Conservation (phyloP, 139 green algal species). For the Mesotaenium endlicherianum region DNA sequence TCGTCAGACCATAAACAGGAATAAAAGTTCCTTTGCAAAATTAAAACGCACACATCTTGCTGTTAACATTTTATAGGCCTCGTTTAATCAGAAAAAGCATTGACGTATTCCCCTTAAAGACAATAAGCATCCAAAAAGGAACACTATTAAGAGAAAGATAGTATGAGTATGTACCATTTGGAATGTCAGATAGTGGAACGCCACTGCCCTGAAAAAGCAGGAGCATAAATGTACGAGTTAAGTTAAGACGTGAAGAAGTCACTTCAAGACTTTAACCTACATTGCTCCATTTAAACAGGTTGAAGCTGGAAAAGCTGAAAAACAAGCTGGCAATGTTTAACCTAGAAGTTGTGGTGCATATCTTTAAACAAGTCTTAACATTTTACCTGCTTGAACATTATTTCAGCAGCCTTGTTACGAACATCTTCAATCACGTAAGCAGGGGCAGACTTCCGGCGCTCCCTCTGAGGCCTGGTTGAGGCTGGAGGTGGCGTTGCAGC, state of each 20-base stretch:
- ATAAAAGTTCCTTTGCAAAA: background rate
- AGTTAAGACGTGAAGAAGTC: background rate
- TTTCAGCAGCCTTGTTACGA: background rate
- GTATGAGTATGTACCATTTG: background rate
- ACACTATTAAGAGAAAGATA: background rate
- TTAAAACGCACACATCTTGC: background rate
- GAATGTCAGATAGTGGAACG: background rate
- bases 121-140: background rate
- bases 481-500: background rate
- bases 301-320: background rate
- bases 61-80: background rate
- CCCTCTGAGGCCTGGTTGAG: constrained; percentile 6
- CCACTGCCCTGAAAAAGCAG: background rate
- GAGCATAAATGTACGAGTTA: background rate
- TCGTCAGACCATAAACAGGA: background rate
- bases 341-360: background rate
- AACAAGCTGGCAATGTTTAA: background rate
- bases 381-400: background rate
- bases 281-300: background rate
- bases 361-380: background rate
- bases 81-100: background rate
- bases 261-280: background rate
- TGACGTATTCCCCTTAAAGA: background rate
- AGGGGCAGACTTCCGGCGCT: background rate
- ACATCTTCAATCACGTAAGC: background rate